Evolutionary conservation across 345 rosid species (phyloP).

Genomic region (Passiflora organensis): DNA sequence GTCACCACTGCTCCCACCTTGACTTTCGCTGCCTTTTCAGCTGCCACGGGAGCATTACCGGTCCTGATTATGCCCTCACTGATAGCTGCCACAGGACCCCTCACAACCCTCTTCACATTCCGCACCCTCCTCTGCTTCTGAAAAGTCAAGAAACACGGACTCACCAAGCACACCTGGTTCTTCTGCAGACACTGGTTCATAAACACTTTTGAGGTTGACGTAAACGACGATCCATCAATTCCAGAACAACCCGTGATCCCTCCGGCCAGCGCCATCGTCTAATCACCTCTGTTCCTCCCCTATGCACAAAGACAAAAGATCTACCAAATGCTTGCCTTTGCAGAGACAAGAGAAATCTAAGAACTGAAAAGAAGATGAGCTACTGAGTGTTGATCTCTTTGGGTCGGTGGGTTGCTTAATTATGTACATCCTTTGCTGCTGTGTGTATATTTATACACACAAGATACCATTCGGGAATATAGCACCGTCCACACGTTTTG

Average conservation of each 20-base stretch:
- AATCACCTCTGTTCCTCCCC: background rate
- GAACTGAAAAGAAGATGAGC: background rate
- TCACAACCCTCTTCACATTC: background rate
- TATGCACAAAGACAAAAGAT: background rate
- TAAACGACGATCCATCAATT: slow-evolving; percentile 13
- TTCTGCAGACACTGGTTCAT: slow-evolving; percentile 1
- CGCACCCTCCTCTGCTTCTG: slow-evolving; percentile 1
- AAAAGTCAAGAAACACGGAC: slow-evolving; percentile 5
- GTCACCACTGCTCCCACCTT: slow-evolving; percentile 75
- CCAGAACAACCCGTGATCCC: slow-evolving; percentile 45
- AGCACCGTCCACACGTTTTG: slow-evolving; percentile 57
- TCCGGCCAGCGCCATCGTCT: slow-evolving; percentile 53
- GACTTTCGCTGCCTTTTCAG: slow-evolving; percentile 40
- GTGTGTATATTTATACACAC: background rate
- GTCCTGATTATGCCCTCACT: slow-evolving; percentile 68
- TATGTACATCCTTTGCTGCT: background rate
- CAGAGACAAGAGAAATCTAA: slow-evolving; percentile 4
- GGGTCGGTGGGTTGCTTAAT: slow-evolving; percentile 7
- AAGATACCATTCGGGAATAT: background rate
- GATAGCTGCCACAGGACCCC: slow-evolving; percentile 34
- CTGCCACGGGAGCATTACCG: slow-evolving; percentile 4
- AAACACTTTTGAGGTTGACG: slow-evolving; percentile 8
- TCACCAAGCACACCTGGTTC: slow-evolving; percentile 7
- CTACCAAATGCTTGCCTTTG: background rate
- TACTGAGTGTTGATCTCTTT: background rate